Base-by-base conservation (phyloP, 2,329 filamentous ascomycete genomes). In the Phyllachora maydis region DNA sequence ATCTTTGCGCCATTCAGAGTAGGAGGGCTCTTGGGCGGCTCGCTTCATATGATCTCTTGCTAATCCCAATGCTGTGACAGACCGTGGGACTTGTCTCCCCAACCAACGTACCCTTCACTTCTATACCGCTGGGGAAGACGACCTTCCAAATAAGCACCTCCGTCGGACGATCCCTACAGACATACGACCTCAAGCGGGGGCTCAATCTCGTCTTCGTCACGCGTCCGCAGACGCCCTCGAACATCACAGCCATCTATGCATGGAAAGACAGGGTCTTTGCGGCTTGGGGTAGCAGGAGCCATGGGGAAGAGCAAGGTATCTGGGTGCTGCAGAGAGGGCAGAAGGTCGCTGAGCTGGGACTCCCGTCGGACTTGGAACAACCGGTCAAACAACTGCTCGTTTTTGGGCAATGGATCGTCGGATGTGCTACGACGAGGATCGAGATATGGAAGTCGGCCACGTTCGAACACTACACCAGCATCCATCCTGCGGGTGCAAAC, bases 71-170 rank as follows among this genome's bases (percentile, higher is more conserved):
- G 16, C n/a, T 8, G 11, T 13, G 22, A 14, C 42, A 92, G 79
- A 93, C 85, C 22, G 65, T 98, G 33, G 88, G 88, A 10, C 60
- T 98, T 16, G 81, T 98, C 2, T 93, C 88, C 4, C 81, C 88
- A 1, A 93, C 85, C 3, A 52, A 59, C 23, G 81, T 93, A 1
- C 85, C 88, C 0, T 95, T 98, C 42, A 83, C 85, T 3, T 75
- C 76, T 5, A 64, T 90, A 16, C 77, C 85, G 1, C 59, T 92
- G 10, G 88, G 88, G 28, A 92, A 91, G 50, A 85, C 79, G 1
- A 91, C 82, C 4, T 98, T 92, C 43, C 88, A 98, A 46, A 81
- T 98, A 47, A 95, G 88, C 16, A 98, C 88, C 15, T 95, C 81
- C 0, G 77, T 90, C 30, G 88, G 85, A 31, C 67, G 72, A 38